Percentiles rank a stretch among this genome's conserved stretches.
phyloP scores from a whole-genome alignment of 352 stramenopile genomes.

The Pythium vanterpoolii region DNA sequence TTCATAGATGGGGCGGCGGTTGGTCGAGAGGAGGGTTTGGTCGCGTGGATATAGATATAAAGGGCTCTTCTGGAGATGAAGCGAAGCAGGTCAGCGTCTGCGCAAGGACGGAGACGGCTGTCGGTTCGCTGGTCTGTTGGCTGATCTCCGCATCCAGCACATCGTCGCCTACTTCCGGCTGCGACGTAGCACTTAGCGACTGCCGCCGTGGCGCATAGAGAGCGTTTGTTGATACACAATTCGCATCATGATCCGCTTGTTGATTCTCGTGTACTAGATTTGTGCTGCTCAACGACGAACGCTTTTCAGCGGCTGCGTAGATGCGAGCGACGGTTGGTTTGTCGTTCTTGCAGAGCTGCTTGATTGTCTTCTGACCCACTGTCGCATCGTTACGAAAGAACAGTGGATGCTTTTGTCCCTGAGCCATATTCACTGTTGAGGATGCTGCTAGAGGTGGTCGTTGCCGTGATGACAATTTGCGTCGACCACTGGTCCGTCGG shows the following conservation, averaged over 20 bases:
- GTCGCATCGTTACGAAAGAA: too few species aligned
- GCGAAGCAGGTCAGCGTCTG: neutral
- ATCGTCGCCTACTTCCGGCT: neutral
- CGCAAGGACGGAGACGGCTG: neutral
- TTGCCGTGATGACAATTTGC: neutral
- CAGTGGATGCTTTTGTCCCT: neutral
- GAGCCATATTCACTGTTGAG: neutral
- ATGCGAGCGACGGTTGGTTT: neutral
- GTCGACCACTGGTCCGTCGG: neutral
- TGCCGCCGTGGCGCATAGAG: neutral
- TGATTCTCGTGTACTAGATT: too few species aligned
- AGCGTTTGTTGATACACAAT: neutral
- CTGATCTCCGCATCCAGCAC: neutral
- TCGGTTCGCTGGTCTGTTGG: neutral
- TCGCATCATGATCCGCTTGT: too few species aligned
- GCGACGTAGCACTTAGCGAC: neutral
- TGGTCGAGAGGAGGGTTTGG: too few species aligned
- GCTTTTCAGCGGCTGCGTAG: neutral
- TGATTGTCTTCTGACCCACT: neutral
- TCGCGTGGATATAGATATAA: neutral
- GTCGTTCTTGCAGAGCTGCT: slow-evolving; percentile 10
- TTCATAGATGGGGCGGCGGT: too few species aligned
- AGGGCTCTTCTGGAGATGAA: neutral
- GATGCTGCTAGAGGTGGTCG: neutral
- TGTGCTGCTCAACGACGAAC: neutral